A percentile compares a stretch with the other conserved stretches of the same genome.
These are phyloP conservation scores for Colletotrichum horii DNA, from an alignment of 2,329 filamentous ascomycete genomes.

Conservation along the genomic window DNA sequence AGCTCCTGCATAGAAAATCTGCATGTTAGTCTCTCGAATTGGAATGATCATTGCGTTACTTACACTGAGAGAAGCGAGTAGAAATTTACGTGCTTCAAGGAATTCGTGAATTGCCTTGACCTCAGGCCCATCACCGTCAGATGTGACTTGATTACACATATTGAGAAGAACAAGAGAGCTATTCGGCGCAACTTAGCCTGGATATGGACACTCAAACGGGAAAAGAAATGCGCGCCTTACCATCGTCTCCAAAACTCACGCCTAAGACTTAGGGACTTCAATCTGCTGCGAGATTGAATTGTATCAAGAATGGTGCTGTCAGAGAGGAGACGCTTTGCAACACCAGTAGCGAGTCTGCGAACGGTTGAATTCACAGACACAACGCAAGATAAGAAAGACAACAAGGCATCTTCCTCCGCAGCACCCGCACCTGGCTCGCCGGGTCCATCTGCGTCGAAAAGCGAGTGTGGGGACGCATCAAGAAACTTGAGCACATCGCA, in stretches of 20 bases:
- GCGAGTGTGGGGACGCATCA: slow-evolving; percentile 52
- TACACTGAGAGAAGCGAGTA: slow-evolving; percentile 58
- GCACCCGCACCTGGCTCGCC: background rate
- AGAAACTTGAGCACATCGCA: slow-evolving; percentile 63
- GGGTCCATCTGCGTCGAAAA: slow-evolving; percentile 42
- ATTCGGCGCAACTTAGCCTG: slow-evolving; percentile 32
- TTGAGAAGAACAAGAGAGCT: slow-evolving; percentile 47
- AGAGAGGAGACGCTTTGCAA: slow-evolving; percentile 54
- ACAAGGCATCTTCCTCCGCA: slow-evolving; percentile 46
- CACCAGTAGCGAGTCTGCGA: slow-evolving; percentile 50
- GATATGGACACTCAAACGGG: background rate
- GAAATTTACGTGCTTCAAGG: slow-evolving; percentile 57
- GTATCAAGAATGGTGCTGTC: slow-evolving; percentile 39
- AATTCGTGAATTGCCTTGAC: slow-evolving; percentile 59
- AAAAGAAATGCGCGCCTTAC: slow-evolving; percentile 31
- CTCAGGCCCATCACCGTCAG: slow-evolving; percentile 46
- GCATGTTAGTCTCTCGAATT: background rate
- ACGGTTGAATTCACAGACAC: slow-evolving; percentile 56
- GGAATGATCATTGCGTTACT: slow-evolving; percentile 19
- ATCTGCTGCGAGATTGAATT: slow-evolving; percentile 38
- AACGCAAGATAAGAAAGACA: slow-evolving; percentile 59
- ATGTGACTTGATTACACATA: slow-evolving; percentile 53
- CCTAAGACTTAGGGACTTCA: slow-evolving; percentile 43
- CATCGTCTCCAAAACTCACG: slow-evolving; percentile 58
- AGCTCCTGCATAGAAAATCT: slow-evolving; percentile 49